phyloP scores from a whole-genome alignment of 2,329 filamentous ascomycete genomes.

The Cytospora mali region DNA sequence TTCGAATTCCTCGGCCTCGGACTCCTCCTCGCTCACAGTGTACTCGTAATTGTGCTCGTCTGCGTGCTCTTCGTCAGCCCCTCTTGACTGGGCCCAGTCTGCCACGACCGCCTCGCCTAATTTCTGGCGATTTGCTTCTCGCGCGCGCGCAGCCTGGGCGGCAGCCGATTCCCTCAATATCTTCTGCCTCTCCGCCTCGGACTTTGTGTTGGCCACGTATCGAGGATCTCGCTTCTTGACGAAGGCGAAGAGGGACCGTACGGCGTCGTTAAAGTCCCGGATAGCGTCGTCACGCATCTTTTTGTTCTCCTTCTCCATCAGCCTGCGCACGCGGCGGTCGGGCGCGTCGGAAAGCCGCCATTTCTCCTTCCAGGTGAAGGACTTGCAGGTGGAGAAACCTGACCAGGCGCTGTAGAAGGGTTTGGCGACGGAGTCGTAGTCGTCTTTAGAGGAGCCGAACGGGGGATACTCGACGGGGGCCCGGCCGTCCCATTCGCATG shows the following conservation, averaged over 20 bases:
- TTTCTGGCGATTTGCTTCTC: conserved; percentile 79
- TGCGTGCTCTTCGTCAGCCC: conserved; percentile 50
- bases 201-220: conserved; percentile 75
- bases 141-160: conserved; percentile 80
- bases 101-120: conserved; percentile 67
- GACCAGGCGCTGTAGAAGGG: conserved; percentile 82
- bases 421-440: conserved; percentile 75
- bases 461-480: conserved; percentile 71
- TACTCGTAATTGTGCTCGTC: conserved; percentile 52
- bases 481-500: conserved; percentile 68
- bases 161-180: conserved; percentile 75
- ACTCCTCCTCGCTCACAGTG: conserved; percentile 57
- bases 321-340: conserved; percentile 76
- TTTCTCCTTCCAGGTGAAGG: conserved; percentile 86
- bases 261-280: conserved; percentile 89
- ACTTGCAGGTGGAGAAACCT: conserved; percentile 80
- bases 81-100: conserved; percentile 71
- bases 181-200: conserved; percentile 79
- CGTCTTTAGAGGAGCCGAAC: conserved; percentile 77
- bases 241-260: conserved; percentile 83
- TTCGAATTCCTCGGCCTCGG: conserved; percentile 63
- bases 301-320: conserved; percentile 96
- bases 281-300: conserved; percentile 79
- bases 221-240: conserved; percentile 89
- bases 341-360: conserved; percentile 84